Evolutionary conservation across 352 stramenopile species (phyloP).

Genomic region (Pythium sukuiense): DNA sequence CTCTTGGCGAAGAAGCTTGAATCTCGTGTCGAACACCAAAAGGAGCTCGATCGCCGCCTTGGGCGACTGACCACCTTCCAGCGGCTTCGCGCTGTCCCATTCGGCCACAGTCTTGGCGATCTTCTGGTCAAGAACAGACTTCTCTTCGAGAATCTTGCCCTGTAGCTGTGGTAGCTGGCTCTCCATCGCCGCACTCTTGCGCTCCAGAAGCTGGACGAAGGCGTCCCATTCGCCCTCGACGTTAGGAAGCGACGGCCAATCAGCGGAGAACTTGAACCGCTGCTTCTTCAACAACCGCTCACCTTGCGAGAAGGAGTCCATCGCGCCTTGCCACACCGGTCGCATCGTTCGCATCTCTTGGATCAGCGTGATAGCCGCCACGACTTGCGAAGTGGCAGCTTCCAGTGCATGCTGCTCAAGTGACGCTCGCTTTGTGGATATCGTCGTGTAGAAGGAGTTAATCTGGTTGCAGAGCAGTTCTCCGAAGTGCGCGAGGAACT

Average conservation of each 20-base stretch:
- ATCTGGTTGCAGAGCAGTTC: conserved; percentile 94
- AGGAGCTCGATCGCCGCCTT: conserved; percentile 79
- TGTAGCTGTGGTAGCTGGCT: conserved; percentile 96
- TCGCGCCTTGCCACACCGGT: conserved; percentile 62
- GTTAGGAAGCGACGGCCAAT: conserved; percentile 97
- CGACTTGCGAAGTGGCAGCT: conserved; percentile 95
- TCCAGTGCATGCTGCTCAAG: conserved; percentile 96
- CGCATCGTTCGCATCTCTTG: conserved; percentile 85
- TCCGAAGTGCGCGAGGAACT: conserved; percentile 96
- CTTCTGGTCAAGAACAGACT: conserved; percentile 87
- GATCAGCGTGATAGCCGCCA: conserved; percentile 90
- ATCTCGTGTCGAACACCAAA: conserved; percentile 83
- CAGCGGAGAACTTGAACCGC: conserved; percentile 92
- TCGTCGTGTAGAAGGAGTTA: conserved; percentile 83
- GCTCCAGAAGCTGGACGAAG: conserved; percentile 88
- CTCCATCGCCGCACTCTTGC: conserved; percentile 94
- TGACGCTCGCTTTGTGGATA: conserved; percentile 79
- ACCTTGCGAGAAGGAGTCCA: conserved; percentile 92
- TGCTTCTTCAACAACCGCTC: conserved; percentile 97
- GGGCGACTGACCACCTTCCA: conserved; percentile 69
- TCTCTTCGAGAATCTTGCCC: conserved; percentile 96
- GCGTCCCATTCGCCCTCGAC: conserved; percentile 96
- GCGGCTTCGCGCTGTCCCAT: conserved; percentile 80
- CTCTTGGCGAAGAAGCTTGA: conserved; percentile 87
- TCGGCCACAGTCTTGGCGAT: conserved; percentile 73